Evolutionary conservation across 352 stramenopile species (phyloP), one percentile per base, ranked within the genome.

Genomic region (Thalassiosira gravida): DNA sequence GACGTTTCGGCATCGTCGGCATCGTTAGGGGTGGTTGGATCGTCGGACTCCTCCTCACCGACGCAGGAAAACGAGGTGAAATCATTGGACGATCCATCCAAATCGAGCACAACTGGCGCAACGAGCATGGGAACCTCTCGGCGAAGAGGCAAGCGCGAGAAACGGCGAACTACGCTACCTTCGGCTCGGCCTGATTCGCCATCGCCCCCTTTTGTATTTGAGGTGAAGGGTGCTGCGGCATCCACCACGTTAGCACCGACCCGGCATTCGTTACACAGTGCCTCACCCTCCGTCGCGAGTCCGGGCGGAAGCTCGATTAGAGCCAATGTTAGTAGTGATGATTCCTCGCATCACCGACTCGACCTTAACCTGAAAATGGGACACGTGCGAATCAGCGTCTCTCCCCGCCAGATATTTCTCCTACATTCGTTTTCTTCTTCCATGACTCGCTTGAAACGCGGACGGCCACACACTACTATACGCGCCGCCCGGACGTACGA

Each of bases 401-500:
- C 88, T 2, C 83, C 80, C 62, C 74, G 83, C 55, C 85, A 93
- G 47, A 82, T 90, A 9, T 87, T 83, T 52, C 61, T 92, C 1
- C 22, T 90, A 16, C 59, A 83, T 53, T 88, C 83, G 46, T 81
- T 90, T 24, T 73, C 78, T 39, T 61, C 82, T 30, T 87, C 79
- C 20, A 66, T 90, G 20, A 35, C 58, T 25, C 62, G 84, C 42
- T 82, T 82, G 61, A 87, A 85, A 79, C 84, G 84, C 62, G 88
- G 88, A 27, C 74, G 88, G 20, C 88, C 88, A 24, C 35, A 59
- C 11, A 80, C 58, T 27, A 83, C 82, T 37, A 89, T 92, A 63
- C 66, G 79, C 29, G 66, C 72, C 3, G 79, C 83, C 5, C 52
- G 62, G 25, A 22, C 44, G 1, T 27, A 66, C 52, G 75, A 83